Conservation (phyloP, 1,284 basidiomycete species). For the Trametes versicolor region DNA sequence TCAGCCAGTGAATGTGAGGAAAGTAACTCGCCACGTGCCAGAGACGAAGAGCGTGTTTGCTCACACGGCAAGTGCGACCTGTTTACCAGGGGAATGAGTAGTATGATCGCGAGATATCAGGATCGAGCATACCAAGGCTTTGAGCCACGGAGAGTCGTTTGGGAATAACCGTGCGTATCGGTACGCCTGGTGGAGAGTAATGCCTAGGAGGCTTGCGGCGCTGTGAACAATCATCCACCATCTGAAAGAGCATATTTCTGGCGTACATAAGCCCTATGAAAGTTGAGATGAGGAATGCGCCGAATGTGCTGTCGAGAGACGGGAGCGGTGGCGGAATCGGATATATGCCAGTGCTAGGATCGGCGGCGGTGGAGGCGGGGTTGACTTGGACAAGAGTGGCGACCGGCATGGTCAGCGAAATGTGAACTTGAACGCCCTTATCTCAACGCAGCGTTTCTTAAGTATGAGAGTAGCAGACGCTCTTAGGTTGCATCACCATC, state of each 20-base stretch:
- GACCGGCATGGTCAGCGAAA: too few relatives aligned
- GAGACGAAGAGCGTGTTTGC: too few relatives aligned
- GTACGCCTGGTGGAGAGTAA: slow-evolving; percentile 3
- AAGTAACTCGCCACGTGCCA: background rate
- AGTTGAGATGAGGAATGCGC: background rate
- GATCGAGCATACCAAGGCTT: background rate
- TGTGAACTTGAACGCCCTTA: too few relatives aligned
- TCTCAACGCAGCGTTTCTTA: too few relatives aligned
- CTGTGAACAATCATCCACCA: background rate
- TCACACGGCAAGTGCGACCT: background rate
- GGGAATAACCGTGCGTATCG: background rate
- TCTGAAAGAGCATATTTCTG: too few relatives aligned
- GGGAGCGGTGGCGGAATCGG: background rate
- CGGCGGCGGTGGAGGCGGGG: too few relatives aligned
- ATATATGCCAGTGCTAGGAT: background rate
- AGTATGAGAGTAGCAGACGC: too few relatives aligned
- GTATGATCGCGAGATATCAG: background rate
- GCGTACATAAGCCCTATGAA: slow-evolving; percentile 3
- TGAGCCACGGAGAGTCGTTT: background rate
- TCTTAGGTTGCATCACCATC: too few relatives aligned
- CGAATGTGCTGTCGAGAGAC: background rate
- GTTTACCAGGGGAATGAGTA: background rate
- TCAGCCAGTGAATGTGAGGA: background rate
- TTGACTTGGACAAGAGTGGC: too few relatives aligned
- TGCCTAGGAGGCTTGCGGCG: background rate